Conservation (phyloP, 106 monocot species). For the Dendrobium nobile region DNA sequence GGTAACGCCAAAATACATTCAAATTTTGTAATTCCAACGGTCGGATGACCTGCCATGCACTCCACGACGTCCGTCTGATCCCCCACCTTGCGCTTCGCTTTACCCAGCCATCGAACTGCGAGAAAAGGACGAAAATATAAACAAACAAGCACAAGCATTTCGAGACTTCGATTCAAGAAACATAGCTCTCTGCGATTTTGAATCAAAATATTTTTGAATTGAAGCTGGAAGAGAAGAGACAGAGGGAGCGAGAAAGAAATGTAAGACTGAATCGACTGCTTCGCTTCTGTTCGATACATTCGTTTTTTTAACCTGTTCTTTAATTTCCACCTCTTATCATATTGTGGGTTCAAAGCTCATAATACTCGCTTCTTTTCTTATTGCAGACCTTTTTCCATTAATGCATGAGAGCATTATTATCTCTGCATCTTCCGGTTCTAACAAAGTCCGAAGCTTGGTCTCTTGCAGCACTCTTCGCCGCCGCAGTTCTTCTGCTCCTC, state of each 20-base stretch:
- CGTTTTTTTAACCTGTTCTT: neutral
- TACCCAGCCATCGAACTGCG: neutral
- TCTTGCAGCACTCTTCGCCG: neutral
- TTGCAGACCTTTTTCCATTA: neutral
- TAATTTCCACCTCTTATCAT: too few relatives aligned
- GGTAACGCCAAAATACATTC: neutral
- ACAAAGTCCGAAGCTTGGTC: neutral
- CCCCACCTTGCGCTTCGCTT: neutral
- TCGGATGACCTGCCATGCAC: neutral
- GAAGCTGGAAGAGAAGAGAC: neutral
- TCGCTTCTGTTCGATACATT: neutral
- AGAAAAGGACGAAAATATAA: neutral
- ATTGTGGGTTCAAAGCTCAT: neutral
- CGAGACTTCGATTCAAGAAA: neutral
- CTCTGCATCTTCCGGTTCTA: neutral
- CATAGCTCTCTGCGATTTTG: neutral
- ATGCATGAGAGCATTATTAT: constrained; percentile 5
- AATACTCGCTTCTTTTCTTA: neutral
- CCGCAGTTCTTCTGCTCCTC: neutral
- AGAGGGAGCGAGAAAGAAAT: neutral
- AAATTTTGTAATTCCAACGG: constrained; percentile 4
- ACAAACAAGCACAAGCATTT: neutral
- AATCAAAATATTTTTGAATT: neutral
- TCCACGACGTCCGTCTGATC: neutral
- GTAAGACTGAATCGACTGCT: neutral